phyloP scores from a whole-genome alignment of 176 grass and related monocot genomes.

The Carex pumila region DNA sequence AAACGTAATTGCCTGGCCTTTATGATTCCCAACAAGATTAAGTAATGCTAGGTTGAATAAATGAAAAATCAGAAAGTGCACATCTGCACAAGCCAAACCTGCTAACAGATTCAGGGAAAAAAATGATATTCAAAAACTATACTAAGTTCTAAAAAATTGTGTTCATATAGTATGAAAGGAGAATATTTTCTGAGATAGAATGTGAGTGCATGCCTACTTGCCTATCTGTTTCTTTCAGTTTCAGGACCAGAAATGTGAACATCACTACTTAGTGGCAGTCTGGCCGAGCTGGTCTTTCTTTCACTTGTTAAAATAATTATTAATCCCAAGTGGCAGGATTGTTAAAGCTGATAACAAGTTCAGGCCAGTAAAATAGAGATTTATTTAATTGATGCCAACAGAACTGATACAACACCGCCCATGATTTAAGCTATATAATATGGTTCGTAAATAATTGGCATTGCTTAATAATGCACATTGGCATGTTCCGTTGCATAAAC shows the following conservation, averaged over 20 bases:
- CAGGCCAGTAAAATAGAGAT: not conserved
- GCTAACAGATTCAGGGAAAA: not conserved
- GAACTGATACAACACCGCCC: not conserved
- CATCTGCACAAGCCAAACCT: not conserved
- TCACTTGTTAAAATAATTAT: not conserved
- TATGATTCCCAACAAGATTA: too few relatives aligned
- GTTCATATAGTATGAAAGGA: not conserved
- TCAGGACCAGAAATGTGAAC: not conserved
- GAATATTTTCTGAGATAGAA: not conserved
- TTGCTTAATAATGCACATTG: not conserved
- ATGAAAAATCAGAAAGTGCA: not conserved
- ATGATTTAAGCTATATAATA: not conserved
- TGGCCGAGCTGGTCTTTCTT: not conserved
- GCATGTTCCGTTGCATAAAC: not conserved
- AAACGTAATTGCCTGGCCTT: too few relatives aligned
- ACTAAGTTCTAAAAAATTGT: not conserved
- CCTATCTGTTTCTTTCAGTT: not conserved
- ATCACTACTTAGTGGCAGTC: not conserved
- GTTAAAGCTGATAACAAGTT: not conserved
- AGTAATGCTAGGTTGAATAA: not conserved
- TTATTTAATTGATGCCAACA: not conserved
- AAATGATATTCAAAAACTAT: not conserved
- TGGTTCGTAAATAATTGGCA: not conserved
- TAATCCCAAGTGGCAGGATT: not conserved
- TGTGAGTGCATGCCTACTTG: conserved; percentile 2